Conservation (phyloP, 257 asterid genomes). For the Capsicum chinense region DNA sequence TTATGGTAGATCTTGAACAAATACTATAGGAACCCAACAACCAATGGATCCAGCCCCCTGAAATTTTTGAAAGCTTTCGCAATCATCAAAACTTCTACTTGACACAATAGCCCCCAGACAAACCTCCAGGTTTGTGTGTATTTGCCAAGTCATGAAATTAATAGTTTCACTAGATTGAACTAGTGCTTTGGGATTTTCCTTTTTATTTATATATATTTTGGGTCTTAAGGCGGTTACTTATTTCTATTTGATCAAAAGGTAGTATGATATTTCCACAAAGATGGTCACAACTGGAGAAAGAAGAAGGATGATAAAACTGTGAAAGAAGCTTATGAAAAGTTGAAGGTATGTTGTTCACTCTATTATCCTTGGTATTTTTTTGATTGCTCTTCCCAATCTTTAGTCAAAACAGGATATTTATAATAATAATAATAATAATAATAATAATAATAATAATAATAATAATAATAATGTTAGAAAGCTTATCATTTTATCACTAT, state of each 20-base stretch:
- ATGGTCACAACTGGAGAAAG: constrained; percentile 44
- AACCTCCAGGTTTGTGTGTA: constrained; percentile 30
- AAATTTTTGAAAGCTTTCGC: constrained; percentile 38
- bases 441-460: too few species aligned
- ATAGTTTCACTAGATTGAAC: not conserved
- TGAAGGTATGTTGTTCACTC: constrained; percentile 28
- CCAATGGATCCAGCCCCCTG: constrained; percentile 41
- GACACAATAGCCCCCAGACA: constrained; percentile 31
- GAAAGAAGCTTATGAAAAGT: constrained; percentile 41
- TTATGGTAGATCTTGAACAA: constrained; percentile 27
- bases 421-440: too few species aligned
- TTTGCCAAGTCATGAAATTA: not conserved
- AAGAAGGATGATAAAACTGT: constrained; percentile 44
- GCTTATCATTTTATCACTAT: too few species aligned
- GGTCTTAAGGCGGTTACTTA: constrained; percentile 30
- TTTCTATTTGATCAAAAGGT: constrained; percentile 41
- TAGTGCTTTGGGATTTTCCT: not conserved
- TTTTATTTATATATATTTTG: not conserved
- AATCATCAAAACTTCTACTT: constrained; percentile 30
- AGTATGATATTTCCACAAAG: constrained; percentile 37
- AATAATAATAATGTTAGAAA: too few species aligned
- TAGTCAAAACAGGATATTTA: too few species aligned
- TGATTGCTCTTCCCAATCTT: too few species aligned
- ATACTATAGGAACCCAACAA: not conserved
- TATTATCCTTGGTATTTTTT: not conserved